These are phyloP conservation scores for Cystofilobasidium macerans DNA, from an alignment of 768 basidiomycete genomes.

Conservation along the genomic window DNA sequence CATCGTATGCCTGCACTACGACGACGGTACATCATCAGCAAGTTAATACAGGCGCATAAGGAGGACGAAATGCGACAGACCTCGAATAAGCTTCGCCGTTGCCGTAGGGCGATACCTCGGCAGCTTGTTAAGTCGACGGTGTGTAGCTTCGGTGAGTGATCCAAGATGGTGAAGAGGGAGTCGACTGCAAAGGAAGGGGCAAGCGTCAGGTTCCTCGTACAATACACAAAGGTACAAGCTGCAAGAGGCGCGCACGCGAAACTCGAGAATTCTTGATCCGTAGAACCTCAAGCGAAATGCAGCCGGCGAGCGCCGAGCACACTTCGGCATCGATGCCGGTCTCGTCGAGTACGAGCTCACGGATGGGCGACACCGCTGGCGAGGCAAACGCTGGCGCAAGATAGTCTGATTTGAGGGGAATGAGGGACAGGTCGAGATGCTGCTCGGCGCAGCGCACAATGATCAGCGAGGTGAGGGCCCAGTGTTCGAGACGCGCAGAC, in stretches of 20 bases:
- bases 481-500: background rate
- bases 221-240: background rate
- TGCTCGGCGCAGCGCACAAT: background rate
- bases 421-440: background rate
- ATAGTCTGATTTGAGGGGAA: background rate
- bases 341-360: background rate
- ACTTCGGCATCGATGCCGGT: background rate
- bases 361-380: background rate
- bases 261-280: background rate
- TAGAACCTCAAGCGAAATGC: background rate
- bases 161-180: background rate
- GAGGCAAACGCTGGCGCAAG: background rate
- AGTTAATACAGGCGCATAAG: no score
- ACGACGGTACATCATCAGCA: no score
- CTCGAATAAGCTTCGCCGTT: background rate
- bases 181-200: background rate
- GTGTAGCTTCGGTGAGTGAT: background rate
- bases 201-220: background rate
- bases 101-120: background rate
- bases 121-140: constrained; percentile 2
- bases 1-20: no score
- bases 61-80: background rate
- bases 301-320: background rate
- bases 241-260: background rate
- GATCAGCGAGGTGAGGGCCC: background rate